phyloP scores from a whole-genome alignment of 225 moss, liverwort and hornwort genomes.

The Asterella californica region DNA sequence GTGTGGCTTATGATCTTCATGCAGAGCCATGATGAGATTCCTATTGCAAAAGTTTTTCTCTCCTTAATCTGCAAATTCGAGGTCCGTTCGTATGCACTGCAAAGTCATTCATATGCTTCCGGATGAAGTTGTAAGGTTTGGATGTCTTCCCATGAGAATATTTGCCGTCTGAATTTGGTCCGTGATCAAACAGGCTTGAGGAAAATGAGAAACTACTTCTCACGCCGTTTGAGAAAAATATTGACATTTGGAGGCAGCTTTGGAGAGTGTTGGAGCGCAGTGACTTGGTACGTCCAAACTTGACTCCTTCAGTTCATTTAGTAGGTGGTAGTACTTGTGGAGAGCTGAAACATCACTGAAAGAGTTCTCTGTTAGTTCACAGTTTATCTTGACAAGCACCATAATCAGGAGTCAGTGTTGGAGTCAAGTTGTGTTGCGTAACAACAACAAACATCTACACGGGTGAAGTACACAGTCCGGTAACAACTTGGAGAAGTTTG shows the following conservation, averaged over 20 bases:
- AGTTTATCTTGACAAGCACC: neutral
- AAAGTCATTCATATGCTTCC: neutral
- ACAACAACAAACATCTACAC: too few species aligned
- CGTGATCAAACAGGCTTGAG: slow-evolving; percentile 58
- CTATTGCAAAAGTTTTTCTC: neutral
- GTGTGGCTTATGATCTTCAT: slow-evolving; percentile 31
- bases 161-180: neutral
- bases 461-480: too few species aligned
- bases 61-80: neutral
- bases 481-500: too few species aligned
- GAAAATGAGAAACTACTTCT: slow-evolving; percentile 82
- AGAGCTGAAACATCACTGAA: neutral
- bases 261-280: slow-evolving; percentile 98
- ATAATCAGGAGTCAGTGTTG: too few species aligned
- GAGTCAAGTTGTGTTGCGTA: too few species aligned
- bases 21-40: neutral
- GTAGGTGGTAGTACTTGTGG: neutral
- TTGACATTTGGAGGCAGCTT: slow-evolving; percentile 97
- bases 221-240: slow-evolving; percentile 96
- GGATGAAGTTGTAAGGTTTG: neutral
- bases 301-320: neutral
- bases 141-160: neutral
- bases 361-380: neutral
- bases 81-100: neutral
- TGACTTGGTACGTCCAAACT: slow-evolving; percentile 61